Base-by-base conservation (phyloP, 2,329 filamentous ascomycete species). In the Beauveria varroae region DNA sequence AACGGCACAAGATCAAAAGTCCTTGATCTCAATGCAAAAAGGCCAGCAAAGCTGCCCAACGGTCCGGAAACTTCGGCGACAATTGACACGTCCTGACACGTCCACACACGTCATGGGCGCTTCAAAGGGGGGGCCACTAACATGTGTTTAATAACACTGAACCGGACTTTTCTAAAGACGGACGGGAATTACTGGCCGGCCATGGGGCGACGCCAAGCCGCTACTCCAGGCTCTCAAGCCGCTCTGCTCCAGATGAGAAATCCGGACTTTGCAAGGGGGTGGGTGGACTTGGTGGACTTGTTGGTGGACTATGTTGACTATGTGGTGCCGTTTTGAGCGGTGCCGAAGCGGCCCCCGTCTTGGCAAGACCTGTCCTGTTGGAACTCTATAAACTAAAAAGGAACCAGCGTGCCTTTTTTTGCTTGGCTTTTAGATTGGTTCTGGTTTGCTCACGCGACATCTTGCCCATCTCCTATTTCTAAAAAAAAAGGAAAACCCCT, bases 211-310 rank as follows among this genome's bases (percentile, higher is more conserved):
- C 49, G 49, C 49, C 57, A 60, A 60, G 57, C 24, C 57, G 20
- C 57, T 34, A 59, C 57, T 52, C 46, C 57, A 50, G 20, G 30
- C 55, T 57, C 46, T 57, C 57, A 34, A 52, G 57, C 57, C 57
- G 34, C 18, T 28, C 24, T 40, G 16, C 28, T 57, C 44, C 46
- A 55, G 40, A 22, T 5, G 16, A 37, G 37, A 10, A 58, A 24
- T 50, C 28, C 47, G 57, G 57, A 30, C 37, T 37, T 59, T 59
- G 26, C n/a, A n/a, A 46, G 56, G 54, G n/a, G 41, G 16, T 8
- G 46, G 28, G 28, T 28, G 28, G 28, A 28, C 28, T 28, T 30
- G 30, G 30, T 30, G 30, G 30, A 30, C 30, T 30, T 28, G 28
- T 26, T 28, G 28, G 28, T 30, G 9, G 9, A 30, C 28, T 30